These are phyloP conservation scores for Trichoderma reesei DNA, from an alignment of 495 filamentous ascomycete species.

Conservation along the genomic window DNA sequence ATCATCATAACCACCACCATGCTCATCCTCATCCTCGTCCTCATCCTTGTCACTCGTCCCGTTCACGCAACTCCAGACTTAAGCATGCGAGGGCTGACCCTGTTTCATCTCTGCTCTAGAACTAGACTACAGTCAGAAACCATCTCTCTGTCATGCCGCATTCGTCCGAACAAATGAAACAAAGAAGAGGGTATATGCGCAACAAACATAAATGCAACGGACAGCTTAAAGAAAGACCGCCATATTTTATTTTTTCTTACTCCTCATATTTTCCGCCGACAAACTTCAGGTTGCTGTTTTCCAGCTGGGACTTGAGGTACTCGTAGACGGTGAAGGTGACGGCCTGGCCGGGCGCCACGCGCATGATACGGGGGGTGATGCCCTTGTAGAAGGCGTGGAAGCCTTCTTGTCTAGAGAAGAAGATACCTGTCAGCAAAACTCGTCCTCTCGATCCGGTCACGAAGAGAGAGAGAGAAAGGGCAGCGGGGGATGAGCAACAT, in stretches of 20 bases:
- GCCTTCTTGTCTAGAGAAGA: slow-evolving; percentile 60
- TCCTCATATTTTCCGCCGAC: slow-evolving; percentile 67
- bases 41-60: too few relatives aligned
- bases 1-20: background rate
- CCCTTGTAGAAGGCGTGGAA: slow-evolving; percentile 95
- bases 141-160: background rate
- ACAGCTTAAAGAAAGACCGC: background rate
- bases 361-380: slow-evolving; percentile 95
- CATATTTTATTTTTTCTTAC: slow-evolving; percentile 27
- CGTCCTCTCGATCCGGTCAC: background rate
- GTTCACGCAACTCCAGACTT: background rate
- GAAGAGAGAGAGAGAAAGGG: background rate
- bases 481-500: slow-evolving; percentile 16
- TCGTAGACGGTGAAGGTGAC: slow-evolving; percentile 99
- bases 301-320: slow-evolving; percentile 71
- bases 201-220: background rate
- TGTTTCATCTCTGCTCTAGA: background rate
- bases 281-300: slow-evolving; percentile 57
- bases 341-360: slow-evolving; percentile 93
- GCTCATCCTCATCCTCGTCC: background rate
- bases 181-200: background rate
- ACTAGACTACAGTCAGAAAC: background rate
- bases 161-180: background rate
- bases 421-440: background rate
- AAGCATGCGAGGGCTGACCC: slow-evolving; percentile 1